Conservation (phyloP, 2,329 filamentous ascomycete genomes). For the Fusarium burgessii region DNA sequence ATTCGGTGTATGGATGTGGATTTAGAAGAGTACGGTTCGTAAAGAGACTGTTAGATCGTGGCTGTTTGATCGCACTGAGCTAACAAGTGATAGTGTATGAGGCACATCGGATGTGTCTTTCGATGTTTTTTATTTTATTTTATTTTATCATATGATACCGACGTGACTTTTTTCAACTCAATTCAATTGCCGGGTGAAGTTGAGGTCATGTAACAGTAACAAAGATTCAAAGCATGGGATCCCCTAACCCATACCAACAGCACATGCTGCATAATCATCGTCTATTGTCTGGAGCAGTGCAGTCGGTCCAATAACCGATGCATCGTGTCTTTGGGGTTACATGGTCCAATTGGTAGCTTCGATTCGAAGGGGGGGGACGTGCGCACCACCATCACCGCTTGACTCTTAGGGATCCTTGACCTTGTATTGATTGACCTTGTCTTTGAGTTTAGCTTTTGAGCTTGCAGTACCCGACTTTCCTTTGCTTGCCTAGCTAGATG, state of each 20-base stretch:
- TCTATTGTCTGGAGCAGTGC: background rate
- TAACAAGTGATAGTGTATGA: background rate
- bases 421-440: conserved; percentile 17
- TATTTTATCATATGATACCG: conserved; percentile 9
- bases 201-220: background rate
- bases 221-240: conserved; percentile 16
- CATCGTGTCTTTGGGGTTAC: conserved; percentile 1
- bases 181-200: conserved; percentile 10
- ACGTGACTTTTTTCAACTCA: background rate
- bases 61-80: background rate
- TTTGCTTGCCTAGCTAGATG: background rate
- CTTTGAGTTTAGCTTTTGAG: background rate
- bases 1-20: background rate
- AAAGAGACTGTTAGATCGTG: background rate
- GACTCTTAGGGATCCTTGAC: conserved; percentile 7
- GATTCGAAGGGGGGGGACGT: background rate
- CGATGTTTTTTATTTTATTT: too few relatives aligned
- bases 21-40: background rate
- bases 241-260: conserved; percentile 19
- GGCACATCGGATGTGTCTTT: background rate
- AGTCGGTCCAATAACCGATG: conserved; percentile 14
- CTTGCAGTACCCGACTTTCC: background rate
- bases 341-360: background rate
- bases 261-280: background rate
- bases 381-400: conserved; percentile 33